A percentile compares a stretch with the other conserved stretches of the same genome.
Conservation (phyloP, 805 yeast species). For the Sugiyamaella floridensis region DNA sequence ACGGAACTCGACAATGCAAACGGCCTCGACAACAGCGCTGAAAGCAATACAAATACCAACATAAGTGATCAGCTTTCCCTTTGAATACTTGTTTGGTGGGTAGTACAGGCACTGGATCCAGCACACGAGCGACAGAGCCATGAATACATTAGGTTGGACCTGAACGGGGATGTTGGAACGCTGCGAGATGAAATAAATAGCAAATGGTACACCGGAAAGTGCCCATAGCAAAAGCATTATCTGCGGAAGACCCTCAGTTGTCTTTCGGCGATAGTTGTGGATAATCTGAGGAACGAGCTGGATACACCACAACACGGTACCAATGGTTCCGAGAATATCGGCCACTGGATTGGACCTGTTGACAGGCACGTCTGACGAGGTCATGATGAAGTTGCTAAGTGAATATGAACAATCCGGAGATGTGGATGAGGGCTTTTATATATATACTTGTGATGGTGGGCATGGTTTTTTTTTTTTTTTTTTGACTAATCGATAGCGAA, state of each 20-base stretch:
- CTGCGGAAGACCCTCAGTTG: slow-evolving; percentile 83
- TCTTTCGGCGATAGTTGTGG: slow-evolving; percentile 64
- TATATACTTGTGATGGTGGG: no score
- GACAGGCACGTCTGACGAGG: background rate
- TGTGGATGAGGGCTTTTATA: no score
- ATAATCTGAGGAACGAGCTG: slow-evolving; percentile 83
- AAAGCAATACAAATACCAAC: slow-evolving; percentile 32
- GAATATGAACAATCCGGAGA: no score
- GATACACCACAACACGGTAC: slow-evolving; percentile 89
- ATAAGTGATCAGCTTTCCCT: slow-evolving; percentile 29
- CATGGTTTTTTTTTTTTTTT: no score
- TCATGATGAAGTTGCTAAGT: no score
- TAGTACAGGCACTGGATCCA: slow-evolving; percentile 64
- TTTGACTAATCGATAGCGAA: no score
- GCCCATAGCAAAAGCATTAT: slow-evolving; percentile 86
- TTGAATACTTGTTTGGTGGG: slow-evolving; percentile 52
- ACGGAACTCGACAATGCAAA: slow-evolving; percentile 63
- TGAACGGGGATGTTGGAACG: slow-evolving; percentile 70
- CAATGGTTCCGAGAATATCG: slow-evolving; percentile 76
- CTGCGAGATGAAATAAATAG: slow-evolving; percentile 70
- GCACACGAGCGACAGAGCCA: slow-evolving; percentile 57
- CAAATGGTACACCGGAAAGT: slow-evolving; percentile 71
- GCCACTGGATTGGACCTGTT: slow-evolving; percentile 39
- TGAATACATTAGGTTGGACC: slow-evolving; percentile 83
- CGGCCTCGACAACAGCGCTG: slow-evolving; percentile 58